Base-by-base conservation (phyloP, 2,329 filamentous ascomycete genomes). In the Fusarium torulosum region DNA sequence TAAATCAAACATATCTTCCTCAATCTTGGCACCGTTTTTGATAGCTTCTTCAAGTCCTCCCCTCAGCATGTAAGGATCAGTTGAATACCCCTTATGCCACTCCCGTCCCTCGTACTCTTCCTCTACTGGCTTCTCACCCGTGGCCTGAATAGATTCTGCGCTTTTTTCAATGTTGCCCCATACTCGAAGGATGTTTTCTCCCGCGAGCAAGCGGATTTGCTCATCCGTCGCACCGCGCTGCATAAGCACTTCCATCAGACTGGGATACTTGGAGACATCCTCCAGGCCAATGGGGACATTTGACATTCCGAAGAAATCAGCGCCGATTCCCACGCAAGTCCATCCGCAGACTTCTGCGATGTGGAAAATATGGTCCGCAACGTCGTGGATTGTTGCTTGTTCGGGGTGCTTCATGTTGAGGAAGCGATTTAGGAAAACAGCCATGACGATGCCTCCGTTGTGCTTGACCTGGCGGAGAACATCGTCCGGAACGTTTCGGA, bases 361-460 rank as follows among this genome's bases (percentile, higher is more conserved):
- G 41, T 75, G 71, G 7, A 68, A 50, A 27, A 77, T 72, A 51
- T 78, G 78, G 46, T 81, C 78, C 8, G 78, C 76, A 1, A 81
- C 78, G 38, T 75, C 68, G 25, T 79, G 69, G 38, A 79, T 74
- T 5, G 72, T 76, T 11, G 74, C 75, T 33, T 73, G 70, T 43
- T 75, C 73, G 20, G 67, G 73, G 59, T 69, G 73, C 65, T 66
- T 76, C 56, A 75, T 70, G 53, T 69, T 78, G 52, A 72, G 66
- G 52, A 77, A 77, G 11, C 76, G 74, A n/a, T 76, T 76, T 20
- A 79, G 71, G 42, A 81, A 81, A 0, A 75, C 75, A 0, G 77
- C 74, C 80, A 82, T 82, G 11, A 82, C 70, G 8, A 82, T 74
- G 0, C 80, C 80, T 2, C 75, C 71, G 21, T 81, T 82, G 3